phyloP scores from a whole-genome alignment of 2,329 filamentous ascomycete genomes.

The Sphaerulina vaccinii region DNA sequence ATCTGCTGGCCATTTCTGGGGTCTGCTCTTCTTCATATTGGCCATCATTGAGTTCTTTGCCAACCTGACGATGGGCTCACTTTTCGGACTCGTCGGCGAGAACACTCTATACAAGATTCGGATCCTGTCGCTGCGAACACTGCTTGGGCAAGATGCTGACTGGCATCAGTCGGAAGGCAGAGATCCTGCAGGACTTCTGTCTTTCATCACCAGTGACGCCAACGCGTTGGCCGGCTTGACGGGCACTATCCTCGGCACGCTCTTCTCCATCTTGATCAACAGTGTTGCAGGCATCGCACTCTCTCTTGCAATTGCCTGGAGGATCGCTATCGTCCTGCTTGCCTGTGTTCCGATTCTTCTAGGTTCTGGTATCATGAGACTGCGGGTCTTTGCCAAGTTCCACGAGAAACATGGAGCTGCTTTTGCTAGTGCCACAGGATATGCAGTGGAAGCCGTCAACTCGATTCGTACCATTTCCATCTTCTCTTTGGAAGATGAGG shows the following conservation, averaged over 20 bases:
- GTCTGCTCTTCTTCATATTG: constrained; percentile 60
- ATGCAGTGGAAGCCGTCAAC: constrained; percentile 46
- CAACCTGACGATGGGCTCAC: constrained; percentile 60
- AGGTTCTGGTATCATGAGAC: constrained; percentile 66
- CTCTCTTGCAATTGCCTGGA: constrained; percentile 72
- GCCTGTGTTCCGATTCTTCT: constrained; percentile 61
- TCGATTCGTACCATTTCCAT: constrained; percentile 55
- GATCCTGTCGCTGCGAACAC: constrained; percentile 62
- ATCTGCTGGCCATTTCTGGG: constrained; percentile 58
- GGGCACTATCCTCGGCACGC: constrained; percentile 67
- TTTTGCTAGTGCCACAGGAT: constrained; percentile 51
- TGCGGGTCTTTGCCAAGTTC: constrained; percentile 59
- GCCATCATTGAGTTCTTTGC: constrained; percentile 60
- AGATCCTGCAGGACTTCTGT: constrained; percentile 61
- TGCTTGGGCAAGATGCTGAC: constrained; percentile 65
- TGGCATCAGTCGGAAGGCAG: constrained; percentile 69
- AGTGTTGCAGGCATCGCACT: constrained; percentile 67
- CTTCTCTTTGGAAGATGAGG: constrained; percentile 53
- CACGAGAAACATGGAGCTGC: constrained; percentile 52
- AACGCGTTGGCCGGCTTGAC: constrained; percentile 66
- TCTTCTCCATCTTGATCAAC: constrained; percentile 67
- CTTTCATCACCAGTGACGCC: constrained; percentile 68
- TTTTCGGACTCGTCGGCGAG: constrained; percentile 61
- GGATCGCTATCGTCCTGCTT: constrained; percentile 70
- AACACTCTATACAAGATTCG: constrained; percentile 64